Evolutionary conservation across 1,284 basidiomycete species (phyloP), one percentile per base, ranked within the genome.

Genomic region (Moesziomyces sp.): DNA sequence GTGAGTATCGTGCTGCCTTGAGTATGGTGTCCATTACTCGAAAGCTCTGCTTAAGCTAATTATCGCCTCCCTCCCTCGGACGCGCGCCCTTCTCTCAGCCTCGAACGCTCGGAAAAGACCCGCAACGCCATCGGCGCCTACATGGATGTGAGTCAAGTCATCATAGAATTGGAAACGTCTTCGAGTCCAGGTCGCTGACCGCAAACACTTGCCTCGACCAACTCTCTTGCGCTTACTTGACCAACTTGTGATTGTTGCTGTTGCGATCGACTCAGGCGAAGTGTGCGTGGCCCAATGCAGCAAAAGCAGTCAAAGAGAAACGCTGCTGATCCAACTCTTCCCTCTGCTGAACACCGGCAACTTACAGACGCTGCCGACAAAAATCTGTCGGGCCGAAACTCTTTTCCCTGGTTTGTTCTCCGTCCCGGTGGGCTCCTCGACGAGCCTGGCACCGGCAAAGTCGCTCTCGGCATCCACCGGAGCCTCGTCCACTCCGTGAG

Each of bases 371-470:
- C 89, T 64, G 90, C 91, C 5, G 91, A 92, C 84, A 88, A 89
- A 79, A 88, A 90, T 71, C 87, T 92, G 8, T 86, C 87, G 23
- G 79, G 85, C 46, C 87, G 90, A 28, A 87, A 86, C 19, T 80
- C 86, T 0, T 90, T 92, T 85, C 87, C 89, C 46, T 92, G 88
- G 88, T 89, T 89, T 8, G 90, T 92, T 43, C 84, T 93, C 16
- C 88, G 91, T 4, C 91, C 91, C 3, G 89, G 89, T 3, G 85
- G 85, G 0, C 85, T 92, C 16, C 86, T 85, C 0, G 86, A 91
- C 60, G 86, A 87, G 1, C 85, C 73, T 4, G 74, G 64, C 10
- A 72, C 67, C 1, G 70, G 64, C 19, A 73, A 72, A 23, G 74
- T 80, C 19, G 60, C 74, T 6, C 62, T 80, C 13, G 74, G 73